Evolutionary conservation across 1,284 basidiomycete species (phyloP).

Genomic region (Papiliotrema flavescens): DNA sequence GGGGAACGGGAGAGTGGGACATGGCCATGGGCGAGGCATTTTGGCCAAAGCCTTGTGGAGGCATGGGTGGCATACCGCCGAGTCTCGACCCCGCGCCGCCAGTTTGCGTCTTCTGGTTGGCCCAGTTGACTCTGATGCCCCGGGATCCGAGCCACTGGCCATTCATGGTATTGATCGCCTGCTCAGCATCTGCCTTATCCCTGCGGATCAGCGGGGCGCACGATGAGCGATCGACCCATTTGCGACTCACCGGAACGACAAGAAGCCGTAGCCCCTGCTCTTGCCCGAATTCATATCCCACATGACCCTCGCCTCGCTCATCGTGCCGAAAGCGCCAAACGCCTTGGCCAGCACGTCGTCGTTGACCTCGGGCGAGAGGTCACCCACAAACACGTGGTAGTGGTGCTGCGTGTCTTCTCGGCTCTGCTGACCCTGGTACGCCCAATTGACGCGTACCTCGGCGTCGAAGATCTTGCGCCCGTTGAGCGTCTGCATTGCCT

Average conservation of each 20-base stretch:
- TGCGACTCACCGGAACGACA: slow-evolving; percentile 52
- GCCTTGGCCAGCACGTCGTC: slow-evolving; percentile 95
- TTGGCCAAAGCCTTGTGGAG: not conserved
- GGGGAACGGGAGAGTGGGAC: slow-evolving; percentile 2
- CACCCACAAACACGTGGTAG: slow-evolving; percentile 97
- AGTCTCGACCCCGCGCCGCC: slow-evolving; percentile 22
- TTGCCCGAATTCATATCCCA: slow-evolving; percentile 99
- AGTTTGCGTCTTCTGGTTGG: slow-evolving; percentile 88
- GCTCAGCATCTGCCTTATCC: slow-evolving; percentile 95
- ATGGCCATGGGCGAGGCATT: not conserved
- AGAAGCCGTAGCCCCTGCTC: slow-evolving; percentile 61
- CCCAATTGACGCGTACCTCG: slow-evolving; percentile 96
- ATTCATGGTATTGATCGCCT: slow-evolving; percentile 98
- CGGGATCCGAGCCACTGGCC: slow-evolving; percentile 98
- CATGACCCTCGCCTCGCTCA: slow-evolving; percentile 98
- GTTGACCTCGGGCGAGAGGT: slow-evolving; percentile 95
- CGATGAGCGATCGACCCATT: not conserved
- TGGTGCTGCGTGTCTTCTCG: slow-evolving; percentile 88
- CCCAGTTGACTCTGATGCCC: slow-evolving; percentile 99
- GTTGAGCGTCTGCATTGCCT: slow-evolving; percentile 91
- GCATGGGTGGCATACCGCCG: slow-evolving; percentile 10
- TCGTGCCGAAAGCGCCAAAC: slow-evolving; percentile 87
- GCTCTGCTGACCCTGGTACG: slow-evolving; percentile 85
- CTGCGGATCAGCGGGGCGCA: slow-evolving; percentile 93
- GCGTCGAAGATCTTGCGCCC: slow-evolving; percentile 98